Evolutionary conservation across 1,139 yeast species (phyloP), one percentile per base, ranked within the genome.

Genomic region (Suhomyces terraborum): DNA sequence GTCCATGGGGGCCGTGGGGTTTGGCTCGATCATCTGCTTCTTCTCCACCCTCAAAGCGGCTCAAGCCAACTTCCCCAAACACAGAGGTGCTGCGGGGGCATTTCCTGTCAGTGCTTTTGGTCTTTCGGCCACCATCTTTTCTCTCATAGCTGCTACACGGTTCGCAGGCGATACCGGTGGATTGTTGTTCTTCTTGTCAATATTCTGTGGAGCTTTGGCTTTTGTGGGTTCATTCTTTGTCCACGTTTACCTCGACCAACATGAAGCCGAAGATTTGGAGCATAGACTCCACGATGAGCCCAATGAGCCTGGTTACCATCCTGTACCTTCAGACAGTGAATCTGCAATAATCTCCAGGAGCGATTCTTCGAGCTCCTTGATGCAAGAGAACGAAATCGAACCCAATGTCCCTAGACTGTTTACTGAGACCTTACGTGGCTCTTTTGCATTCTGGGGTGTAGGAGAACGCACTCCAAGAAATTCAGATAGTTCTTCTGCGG

Each of bases 11-110:
- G 57, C 72, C 17, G 71, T 79, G 23, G 88, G 89, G 0, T 77
- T 80, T 52, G 88, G 91, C 0, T 81, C 88, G 0, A 78, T 83
- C 6, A 66, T 77, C 3, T 71, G 83, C 3, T 84, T 78, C 56
- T 84, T 80, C 53, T 73, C 89, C 1, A 75, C 88, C 2, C 70
- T 84, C 44, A 84, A 84, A 49, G 82, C 84, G 7, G 77, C 85
- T 2, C 84, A 86, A 16, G 67, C 84, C 3, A 84, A 84, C 55
- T 84, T 84, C 50, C 89, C 91, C 0, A 64, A 74, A 25, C 80
- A 82, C 53, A 69, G 84, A 51, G 93, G 93, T 13, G 72, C 81
- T 4, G 91, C 91, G 4, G 81, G 82, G 4, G 80, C 84, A 1
- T 64, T 77, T 16, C 85, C 85, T 1, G 82, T 79, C 3, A 71